These are phyloP conservation scores for Echria macrotheca DNA, from an alignment of 495 filamentous ascomycete species.

Conservation along the genomic window DNA sequence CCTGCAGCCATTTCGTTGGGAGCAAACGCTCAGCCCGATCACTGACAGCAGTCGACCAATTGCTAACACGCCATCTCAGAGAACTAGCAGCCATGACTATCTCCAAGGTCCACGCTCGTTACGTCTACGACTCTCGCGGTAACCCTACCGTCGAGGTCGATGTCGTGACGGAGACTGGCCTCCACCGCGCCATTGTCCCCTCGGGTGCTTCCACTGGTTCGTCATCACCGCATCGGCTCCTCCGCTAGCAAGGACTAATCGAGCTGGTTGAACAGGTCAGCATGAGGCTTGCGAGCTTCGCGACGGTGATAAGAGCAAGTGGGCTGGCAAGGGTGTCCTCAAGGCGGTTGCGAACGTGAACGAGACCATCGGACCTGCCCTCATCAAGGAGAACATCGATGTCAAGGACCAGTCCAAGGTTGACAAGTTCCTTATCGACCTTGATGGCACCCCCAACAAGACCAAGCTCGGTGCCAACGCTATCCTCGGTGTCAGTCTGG, in stretches of 20 bases:
- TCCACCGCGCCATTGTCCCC: slow-evolving; percentile 98
- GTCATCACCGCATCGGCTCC: slow-evolving; percentile 24
- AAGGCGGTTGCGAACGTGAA: slow-evolving; percentile 98
- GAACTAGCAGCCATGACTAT: slow-evolving; percentile 69
- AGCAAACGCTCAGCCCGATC: slow-evolving; percentile 1
- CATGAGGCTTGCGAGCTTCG: slow-evolving; percentile 98
- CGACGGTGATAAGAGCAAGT: slow-evolving; percentile 96
- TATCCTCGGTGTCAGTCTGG: slow-evolving; percentile 93
- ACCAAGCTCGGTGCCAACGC: slow-evolving; percentile 96
- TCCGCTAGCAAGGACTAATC: slow-evolving; percentile 10
- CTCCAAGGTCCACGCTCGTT: slow-evolving; percentile 96
- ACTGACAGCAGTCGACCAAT: not conserved
- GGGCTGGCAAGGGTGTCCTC: slow-evolving; percentile 93
- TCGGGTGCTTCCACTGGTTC: slow-evolving; percentile 94
- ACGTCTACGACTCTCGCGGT: slow-evolving; percentile 98
- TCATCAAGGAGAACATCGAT: slow-evolving; percentile 90
- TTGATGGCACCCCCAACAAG: slow-evolving; percentile 97
- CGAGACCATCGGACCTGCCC: slow-evolving; percentile 78
- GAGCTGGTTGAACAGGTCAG: slow-evolving; percentile 56
- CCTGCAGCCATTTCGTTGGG: not conserved
- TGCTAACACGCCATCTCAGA: slow-evolving; percentile 10
- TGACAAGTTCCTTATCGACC: slow-evolving; percentile 90
- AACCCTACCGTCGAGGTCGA: slow-evolving; percentile 94
- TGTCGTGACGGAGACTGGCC: slow-evolving; percentile 90
- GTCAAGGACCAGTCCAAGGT: slow-evolving; percentile 95